Percentiles rank a stretch among this genome's conserved stretches.
Conservation (phyloP, 2,329 filamentous ascomycete species). For the Fusarium sp. region DNA sequence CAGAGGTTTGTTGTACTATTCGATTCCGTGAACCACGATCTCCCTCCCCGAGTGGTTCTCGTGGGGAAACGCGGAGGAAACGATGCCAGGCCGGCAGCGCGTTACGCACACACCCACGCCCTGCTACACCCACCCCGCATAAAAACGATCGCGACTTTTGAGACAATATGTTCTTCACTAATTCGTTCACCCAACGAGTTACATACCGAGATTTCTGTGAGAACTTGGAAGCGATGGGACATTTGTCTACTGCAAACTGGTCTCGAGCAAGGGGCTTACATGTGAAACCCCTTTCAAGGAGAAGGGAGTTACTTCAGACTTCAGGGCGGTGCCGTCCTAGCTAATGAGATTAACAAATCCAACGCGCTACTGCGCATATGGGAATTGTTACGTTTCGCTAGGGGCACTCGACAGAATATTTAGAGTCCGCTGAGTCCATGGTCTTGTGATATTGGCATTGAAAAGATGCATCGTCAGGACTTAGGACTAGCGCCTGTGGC, state of each 20-base stretch:
- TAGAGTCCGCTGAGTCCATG: too few relatives aligned
- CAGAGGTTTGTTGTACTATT: constrained; percentile 22
- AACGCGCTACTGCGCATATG: not conserved
- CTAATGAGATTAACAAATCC: not conserved
- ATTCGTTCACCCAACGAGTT: constrained; percentile 2
- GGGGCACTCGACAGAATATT: not conserved
- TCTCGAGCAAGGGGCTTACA: not conserved
- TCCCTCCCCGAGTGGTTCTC: constrained; percentile 37
- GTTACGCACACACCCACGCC: constrained; percentile 16
- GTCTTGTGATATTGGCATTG: too few relatives aligned
- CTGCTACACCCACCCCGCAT: not conserved
- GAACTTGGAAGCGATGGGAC: constrained; percentile 16
- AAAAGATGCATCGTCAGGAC: not conserved
- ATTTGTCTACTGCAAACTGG: constrained; percentile 8
- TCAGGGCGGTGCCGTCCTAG: not conserved
- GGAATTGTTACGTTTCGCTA: not conserved
- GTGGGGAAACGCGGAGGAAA: constrained; percentile 33
- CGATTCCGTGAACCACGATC: constrained; percentile 26
- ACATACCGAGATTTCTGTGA: constrained; percentile 5
- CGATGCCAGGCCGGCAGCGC: not conserved
- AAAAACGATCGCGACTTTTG: not conserved
- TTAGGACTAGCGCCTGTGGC: constrained; percentile 3
- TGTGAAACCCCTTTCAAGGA: not conserved
- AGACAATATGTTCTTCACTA: constrained; percentile 14
- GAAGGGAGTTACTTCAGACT: not conserved